These are phyloP conservation scores for Salix udensis DNA, from an alignment of 345 rosid species.

Conservation along the genomic window DNA sequence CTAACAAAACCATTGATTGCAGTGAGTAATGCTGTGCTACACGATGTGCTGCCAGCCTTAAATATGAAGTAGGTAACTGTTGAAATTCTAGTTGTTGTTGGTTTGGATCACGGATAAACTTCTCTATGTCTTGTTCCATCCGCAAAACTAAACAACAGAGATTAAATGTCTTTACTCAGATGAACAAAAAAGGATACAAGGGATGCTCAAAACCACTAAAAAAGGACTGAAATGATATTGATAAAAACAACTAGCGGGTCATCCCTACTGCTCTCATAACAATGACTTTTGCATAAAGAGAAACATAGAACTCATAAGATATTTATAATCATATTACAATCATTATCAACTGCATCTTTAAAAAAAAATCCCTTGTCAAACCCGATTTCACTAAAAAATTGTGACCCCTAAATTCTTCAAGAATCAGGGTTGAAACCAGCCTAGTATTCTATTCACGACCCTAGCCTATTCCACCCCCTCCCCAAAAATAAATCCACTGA, in stretches of 20 bases:
- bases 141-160: slow-evolving; percentile 50
- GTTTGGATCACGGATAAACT: slow-evolving; percentile 55
- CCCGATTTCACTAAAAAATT: neutral
- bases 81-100: slow-evolving; percentile 70
- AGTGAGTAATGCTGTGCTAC: slow-evolving; percentile 77
- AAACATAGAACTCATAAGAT: neutral
- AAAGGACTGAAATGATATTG: neutral
- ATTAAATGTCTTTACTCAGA: neutral
- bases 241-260: neutral
- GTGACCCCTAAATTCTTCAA: neutral
- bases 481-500: neutral
- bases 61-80: slow-evolving; percentile 75
- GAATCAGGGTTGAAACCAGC: neutral
- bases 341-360: neutral
- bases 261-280: neutral
- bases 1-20: slow-evolving; percentile 78
- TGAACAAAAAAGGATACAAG: neutral
- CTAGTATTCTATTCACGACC: neutral
- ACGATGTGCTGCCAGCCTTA: slow-evolving; percentile 81
- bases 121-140: slow-evolving; percentile 79
- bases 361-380: neutral
- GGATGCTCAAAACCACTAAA: neutral
- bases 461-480: neutral
- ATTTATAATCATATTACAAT: too few species aligned
- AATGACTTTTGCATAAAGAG: neutral